Conservation (phyloP, 345 rosid species). For the Brassica rapa region DNA sequence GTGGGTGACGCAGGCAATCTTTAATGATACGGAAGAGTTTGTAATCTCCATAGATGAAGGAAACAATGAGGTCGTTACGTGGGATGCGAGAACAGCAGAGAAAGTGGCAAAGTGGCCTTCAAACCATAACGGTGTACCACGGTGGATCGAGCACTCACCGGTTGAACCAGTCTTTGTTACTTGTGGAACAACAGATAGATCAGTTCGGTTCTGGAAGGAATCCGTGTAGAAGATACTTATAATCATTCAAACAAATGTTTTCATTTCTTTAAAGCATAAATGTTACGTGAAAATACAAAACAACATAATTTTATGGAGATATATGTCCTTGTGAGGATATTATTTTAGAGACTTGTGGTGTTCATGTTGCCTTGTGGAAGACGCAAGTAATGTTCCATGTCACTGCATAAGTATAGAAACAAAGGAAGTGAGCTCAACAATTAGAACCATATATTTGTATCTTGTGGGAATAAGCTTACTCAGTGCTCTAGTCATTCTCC, state of each 20-base stretch:
- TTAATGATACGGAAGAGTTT: constrained; percentile 81
- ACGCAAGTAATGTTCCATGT: constrained; percentile 83
- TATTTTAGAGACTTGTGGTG: background rate
- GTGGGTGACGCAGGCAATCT: constrained; percentile 61
- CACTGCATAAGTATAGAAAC: constrained; percentile 51
- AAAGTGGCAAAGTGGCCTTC: constrained; percentile 78
- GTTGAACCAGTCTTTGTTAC: constrained; percentile 46
- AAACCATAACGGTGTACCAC: constrained; percentile 69
- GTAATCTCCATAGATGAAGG: constrained; percentile 52
- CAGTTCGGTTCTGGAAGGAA: constrained; percentile 42
- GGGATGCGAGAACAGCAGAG: constrained; percentile 82
- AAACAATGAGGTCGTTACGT: constrained; percentile 60
- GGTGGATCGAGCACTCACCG: constrained; percentile 86
- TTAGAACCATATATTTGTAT: background rate
- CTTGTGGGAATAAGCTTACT: constrained; percentile 51
- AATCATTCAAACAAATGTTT: constrained; percentile 11
- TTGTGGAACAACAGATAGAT: constrained; percentile 38
- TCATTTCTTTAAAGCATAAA: background rate
- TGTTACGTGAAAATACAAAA: background rate
- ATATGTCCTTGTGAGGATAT: background rate
- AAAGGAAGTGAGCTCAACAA: constrained; percentile 10
- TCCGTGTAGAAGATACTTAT: constrained; percentile 9
- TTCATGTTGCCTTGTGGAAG: constrained; percentile 31
- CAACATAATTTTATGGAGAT: background rate
- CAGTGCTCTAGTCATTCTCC: constrained; percentile 68